Evolutionary conservation across 1,284 basidiomycete genomes (phyloP), one percentile per base, ranked within the genome.

Genomic region (Moesziomyces globuligerus): DNA sequence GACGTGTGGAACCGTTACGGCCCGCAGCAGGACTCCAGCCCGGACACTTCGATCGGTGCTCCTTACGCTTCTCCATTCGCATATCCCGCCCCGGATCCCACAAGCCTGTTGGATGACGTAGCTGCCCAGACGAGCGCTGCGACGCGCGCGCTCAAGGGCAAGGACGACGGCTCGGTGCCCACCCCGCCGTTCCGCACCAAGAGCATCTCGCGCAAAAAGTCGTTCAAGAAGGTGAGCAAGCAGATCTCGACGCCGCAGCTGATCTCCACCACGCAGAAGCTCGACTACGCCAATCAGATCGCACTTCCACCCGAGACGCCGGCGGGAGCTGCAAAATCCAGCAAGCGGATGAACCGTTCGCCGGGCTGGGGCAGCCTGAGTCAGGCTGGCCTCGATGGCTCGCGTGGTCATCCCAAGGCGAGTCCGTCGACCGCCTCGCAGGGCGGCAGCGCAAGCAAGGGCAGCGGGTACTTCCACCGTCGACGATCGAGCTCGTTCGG

Each of bases 61-160:
- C n/a, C n/a, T n/a, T n/a, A n/a, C n/a, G n/a, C n/a, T n/a, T n/a
- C n/a, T n/a, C n/a, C n/a, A n/a, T n/a, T n/a, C n/a, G n/a, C n/a
- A n/a, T n/a, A n/a, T n/a, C n/a, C n/a, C n/a, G n/a, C n/a, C 24
- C n/a, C 42, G 11, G 52, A 67, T 32, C 52, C 52, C 1, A 48
- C 61, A 1, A 37, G 54, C 1, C 41, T 78, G 36, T 37, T 74
- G 20, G 73, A 76, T 24, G 76, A 79, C 32, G 53, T 79, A 3
- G 76, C 68, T 1, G 67, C 73, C n/a, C 77, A 79, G 46, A 75
- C 77, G 7, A 53, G 53, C 5, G 72, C 75, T 15, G 77, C 77
- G 6, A 79, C 77, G 4, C 50, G 48, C 34, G 77, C 77, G 11
- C 65, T 79, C 37, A 79, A 79, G 42, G 77, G 75, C 8, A 52